phyloP scores from a whole-genome alignment of 2,329 filamentous ascomycete species.

The Davidsoniella virescens region DNA sequence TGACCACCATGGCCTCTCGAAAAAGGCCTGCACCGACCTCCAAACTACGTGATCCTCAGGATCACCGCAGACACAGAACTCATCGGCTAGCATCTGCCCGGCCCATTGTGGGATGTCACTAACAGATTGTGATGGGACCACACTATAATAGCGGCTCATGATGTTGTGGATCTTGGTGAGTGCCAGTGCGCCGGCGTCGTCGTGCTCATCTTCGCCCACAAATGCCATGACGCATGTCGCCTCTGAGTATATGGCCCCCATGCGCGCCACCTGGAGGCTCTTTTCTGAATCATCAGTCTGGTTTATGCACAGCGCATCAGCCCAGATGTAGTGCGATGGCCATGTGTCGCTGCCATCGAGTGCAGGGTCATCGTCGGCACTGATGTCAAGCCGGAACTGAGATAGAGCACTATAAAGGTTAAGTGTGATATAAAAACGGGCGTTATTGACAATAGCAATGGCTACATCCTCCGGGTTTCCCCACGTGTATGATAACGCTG shows the following conservation, averaged over 20 bases:
- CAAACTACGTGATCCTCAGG: conserved; percentile 10
- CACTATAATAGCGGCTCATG: conserved; percentile 10
- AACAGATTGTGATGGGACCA: conserved; percentile 5
- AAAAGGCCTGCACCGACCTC: conserved; percentile 12
- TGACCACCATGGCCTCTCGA: conserved; percentile 13
- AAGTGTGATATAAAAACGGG: conserved; percentile 15
- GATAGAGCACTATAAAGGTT: conserved; percentile 19
- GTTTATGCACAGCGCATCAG: conserved; percentile 18
- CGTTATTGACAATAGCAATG: conserved; percentile 16
- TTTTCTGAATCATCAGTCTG: conserved; percentile 16
- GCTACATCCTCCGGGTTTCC: conserved; percentile 14
- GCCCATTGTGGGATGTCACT: conserved; percentile 11
- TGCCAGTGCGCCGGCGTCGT: conserved; percentile 5
- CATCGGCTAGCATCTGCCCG: conserved; percentile 10
- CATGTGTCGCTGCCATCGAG: conserved; percentile 5
- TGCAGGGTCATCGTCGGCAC: conserved; percentile 4
- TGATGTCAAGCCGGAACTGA: conserved; percentile 16
- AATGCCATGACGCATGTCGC: conserved; percentile 14
- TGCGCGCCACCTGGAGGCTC: conserved; percentile 16
- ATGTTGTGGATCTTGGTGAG: conserved; percentile 13
- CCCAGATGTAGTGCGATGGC: conserved; percentile 15
- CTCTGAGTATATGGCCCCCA: conserved; percentile 16
- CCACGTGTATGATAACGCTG: conserved; percentile 19
- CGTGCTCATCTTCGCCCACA: conserved; percentile 12
- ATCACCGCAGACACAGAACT: conserved; percentile 13